These are phyloP conservation scores for Escallonia herrerae DNA, from an alignment of 129 eudicot genomes.

Conservation along the genomic window DNA sequence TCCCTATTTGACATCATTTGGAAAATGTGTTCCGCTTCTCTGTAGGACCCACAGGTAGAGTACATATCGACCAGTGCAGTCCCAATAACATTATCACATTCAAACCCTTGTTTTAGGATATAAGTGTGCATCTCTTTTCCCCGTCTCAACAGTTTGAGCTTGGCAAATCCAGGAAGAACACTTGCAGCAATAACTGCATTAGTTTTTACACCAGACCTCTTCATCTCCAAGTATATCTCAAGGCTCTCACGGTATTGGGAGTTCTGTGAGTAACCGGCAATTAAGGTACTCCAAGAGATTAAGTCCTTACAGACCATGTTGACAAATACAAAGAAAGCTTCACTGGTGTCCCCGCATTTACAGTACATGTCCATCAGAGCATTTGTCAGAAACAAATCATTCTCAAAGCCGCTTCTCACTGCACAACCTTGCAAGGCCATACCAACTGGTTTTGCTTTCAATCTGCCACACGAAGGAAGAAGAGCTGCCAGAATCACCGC, in stretches of 20 bases:
- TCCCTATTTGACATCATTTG: constrained; percentile 15
- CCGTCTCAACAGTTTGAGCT: constrained; percentile 16
- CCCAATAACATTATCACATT: constrained; percentile 25
- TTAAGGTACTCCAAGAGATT: constrained; percentile 27
- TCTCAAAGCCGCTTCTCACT: constrained; percentile 16
- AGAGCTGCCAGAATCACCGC: constrained; percentile 16
- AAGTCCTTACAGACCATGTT: constrained; percentile 13
- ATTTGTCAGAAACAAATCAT: constrained; percentile 24
- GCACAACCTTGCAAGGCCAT: constrained; percentile 27
- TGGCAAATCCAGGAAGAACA: constrained; percentile 24
- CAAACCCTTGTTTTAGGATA: constrained; percentile 25
- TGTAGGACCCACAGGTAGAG: constrained; percentile 11
- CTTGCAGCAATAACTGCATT: constrained; percentile 17
- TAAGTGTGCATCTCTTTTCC: constrained; percentile 24
- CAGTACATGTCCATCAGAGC: constrained; percentile 30
- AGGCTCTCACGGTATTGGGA: constrained; percentile 10
- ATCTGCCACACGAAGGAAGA: constrained; percentile 23
- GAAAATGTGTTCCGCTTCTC: constrained; percentile 17
- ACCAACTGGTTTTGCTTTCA: constrained; percentile 15
- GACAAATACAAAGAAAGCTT: constrained; percentile 13
- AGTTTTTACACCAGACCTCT: constrained; percentile 6
- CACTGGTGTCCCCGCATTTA: constrained; percentile 19
- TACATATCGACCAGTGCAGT: constrained; percentile 30
- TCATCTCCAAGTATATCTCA: constrained; percentile 21
- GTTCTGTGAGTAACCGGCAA: constrained; percentile 23